Evolutionary conservation across 1,284 basidiomycete species (phyloP).

Genomic region (Cutaneotrichosporon sp.): DNA sequence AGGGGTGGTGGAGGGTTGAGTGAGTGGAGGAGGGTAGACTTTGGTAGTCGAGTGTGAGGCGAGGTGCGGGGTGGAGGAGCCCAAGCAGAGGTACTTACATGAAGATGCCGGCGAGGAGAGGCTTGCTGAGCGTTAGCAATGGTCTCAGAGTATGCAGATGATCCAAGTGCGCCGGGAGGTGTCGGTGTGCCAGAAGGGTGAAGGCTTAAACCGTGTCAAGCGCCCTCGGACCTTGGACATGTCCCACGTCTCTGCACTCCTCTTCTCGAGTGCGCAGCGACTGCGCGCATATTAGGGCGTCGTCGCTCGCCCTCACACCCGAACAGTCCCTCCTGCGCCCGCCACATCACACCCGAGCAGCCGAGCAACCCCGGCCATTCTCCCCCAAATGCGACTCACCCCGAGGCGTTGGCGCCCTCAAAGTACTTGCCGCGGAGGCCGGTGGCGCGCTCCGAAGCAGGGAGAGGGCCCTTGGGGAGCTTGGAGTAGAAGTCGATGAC

Average conservation of each 20-base stretch:
- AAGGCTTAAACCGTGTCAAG: not conserved
- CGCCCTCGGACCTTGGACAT: not conserved
- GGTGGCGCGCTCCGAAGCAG: slow-evolving; percentile 63
- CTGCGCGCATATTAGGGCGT: not conserved
- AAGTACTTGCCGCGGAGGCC: slow-evolving; percentile 74
- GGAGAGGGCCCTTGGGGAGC: slow-evolving; percentile 68
- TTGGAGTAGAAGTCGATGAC: slow-evolving; percentile 94
- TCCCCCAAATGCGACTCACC: slow-evolving; percentile 45
- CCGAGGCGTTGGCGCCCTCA: slow-evolving; percentile 79
- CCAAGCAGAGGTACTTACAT: not conserved
- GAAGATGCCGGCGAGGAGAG: slow-evolving; percentile 69
- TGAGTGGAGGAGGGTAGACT: too few species aligned
- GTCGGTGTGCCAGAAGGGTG: not conserved
- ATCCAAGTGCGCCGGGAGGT: too few species aligned
- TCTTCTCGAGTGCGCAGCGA: not conserved
- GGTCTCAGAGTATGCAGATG: not conserved
- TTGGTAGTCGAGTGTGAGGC: not conserved
- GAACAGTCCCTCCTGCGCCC: not conserved
- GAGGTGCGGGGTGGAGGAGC: not conserved
- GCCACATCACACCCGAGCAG: not conserved
- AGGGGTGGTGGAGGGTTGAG: not conserved
- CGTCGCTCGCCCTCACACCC: too few species aligned
- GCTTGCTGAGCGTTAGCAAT: slow-evolving; percentile 42
- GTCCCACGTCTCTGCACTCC: not conserved
- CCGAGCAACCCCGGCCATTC: not conserved